phyloP scores from a whole-genome alignment of 441 rosid genomes.

The Flueggea neowawraea region DNA sequence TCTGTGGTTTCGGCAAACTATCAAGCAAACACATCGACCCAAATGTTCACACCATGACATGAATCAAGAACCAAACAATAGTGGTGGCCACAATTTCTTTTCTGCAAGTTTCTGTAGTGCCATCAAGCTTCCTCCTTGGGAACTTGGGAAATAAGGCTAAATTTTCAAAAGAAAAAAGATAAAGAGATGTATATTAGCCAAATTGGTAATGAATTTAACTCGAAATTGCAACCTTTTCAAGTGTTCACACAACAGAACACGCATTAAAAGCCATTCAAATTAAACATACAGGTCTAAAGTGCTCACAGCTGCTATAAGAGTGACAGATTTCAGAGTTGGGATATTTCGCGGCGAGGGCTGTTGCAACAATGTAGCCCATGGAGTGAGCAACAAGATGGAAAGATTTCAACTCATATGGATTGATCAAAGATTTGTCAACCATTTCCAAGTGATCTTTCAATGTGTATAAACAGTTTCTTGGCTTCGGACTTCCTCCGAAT shows the following conservation, averaged over 20 bases:
- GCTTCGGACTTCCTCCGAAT: slow-evolving; percentile 85
- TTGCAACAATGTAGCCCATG: slow-evolving; percentile 73
- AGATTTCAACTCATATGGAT: slow-evolving; percentile 39
- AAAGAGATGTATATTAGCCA: not conserved
- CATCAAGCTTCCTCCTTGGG: slow-evolving; percentile 32
- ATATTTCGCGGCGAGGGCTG: slow-evolving; percentile 70
- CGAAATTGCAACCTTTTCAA: not conserved
- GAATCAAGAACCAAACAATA: slow-evolving; percentile 49
- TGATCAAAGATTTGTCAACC: slow-evolving; percentile 69
- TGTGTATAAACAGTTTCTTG: slow-evolving; percentile 54
- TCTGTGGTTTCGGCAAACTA: slow-evolving; percentile 62
- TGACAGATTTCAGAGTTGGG: slow-evolving; percentile 40
- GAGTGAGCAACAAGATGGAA: slow-evolving; percentile 85
- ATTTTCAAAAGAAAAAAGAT: not conserved
- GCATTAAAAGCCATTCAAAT: not conserved
- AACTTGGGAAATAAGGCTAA: slow-evolving; percentile 54
- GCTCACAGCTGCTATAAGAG: slow-evolving; percentile 75
- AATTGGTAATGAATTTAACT: not conserved
- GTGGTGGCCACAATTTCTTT: slow-evolving; percentile 80
- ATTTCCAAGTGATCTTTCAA: slow-evolving; percentile 58
- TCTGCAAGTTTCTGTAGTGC: slow-evolving; percentile 54
- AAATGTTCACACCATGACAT: slow-evolving; percentile 92
- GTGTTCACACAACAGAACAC: not conserved
- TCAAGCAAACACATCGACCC: slow-evolving; percentile 60
- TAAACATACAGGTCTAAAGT: not conserved